Evolutionary conservation across 306 rosid genomes (phyloP).

Genomic region (Fragaria nilgerrensis): DNA sequence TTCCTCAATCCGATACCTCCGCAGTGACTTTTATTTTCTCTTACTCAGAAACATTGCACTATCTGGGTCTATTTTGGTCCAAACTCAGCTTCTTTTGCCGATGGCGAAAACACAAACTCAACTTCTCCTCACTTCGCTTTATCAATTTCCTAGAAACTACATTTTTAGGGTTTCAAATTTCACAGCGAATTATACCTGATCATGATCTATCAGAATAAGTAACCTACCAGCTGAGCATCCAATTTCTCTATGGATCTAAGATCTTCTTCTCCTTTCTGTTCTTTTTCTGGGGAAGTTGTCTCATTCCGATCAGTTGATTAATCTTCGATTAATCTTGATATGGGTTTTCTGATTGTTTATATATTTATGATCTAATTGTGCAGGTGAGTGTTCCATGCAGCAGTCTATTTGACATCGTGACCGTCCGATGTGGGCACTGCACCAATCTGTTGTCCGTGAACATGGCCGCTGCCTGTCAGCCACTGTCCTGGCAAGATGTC

Average conservation of each 20-base stretch:
- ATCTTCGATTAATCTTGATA: neutral
- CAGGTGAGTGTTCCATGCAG: slow-evolving; percentile 99
- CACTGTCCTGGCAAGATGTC: slow-evolving; percentile 84
- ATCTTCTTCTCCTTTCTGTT: neutral
- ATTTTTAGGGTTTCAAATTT: slow-evolving; percentile 9
- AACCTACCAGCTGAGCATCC: neutral
- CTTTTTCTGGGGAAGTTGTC: neutral
- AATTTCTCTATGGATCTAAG: neutral
- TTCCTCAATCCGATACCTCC: slow-evolving; percentile 17
- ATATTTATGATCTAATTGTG: neutral
- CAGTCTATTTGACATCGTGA: slow-evolving; percentile 84
- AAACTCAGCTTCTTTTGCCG: slow-evolving; percentile 15
- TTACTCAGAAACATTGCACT: slow-evolving; percentile 34
- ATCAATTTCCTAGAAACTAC: slow-evolving; percentile 12
- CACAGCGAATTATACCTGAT: neutral
- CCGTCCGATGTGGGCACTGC: slow-evolving; percentile 99
- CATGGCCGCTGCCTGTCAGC: slow-evolving; percentile 97
- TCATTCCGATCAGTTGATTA: neutral
- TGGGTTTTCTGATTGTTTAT: neutral
- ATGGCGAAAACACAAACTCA: slow-evolving; percentile 13
- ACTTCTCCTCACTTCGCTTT: neutral
- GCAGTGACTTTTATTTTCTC: slow-evolving; percentile 29
- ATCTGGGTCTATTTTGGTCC: slow-evolving; percentile 14
- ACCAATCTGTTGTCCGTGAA: slow-evolving; percentile 99
- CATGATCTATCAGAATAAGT: neutral